A percentile compares a stretch with the other conserved stretches of the same genome.
These are phyloP conservation scores for Jaltomata sinuosa DNA, from an alignment of 257 asterid species.

Conservation along the genomic window DNA sequence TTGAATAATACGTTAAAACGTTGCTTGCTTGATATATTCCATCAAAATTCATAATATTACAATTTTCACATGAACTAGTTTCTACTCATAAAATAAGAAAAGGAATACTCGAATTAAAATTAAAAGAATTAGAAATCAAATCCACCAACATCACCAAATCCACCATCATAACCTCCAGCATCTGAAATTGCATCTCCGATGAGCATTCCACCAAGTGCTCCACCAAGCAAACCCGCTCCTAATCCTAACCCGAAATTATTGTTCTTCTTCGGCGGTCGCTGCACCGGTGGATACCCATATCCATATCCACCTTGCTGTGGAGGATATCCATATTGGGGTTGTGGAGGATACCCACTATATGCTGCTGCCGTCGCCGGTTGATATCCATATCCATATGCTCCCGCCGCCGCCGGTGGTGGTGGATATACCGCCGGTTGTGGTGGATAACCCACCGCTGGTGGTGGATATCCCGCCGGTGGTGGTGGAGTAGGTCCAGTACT, in stretches of 20 bases:
- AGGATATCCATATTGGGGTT: not conserved
- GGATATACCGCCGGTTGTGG: constrained; percentile 6
- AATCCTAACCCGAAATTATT: constrained; percentile 53
- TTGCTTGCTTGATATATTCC: not conserved
- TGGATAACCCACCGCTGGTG: not conserved
- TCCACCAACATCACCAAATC: constrained; percentile 26
- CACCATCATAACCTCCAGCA: constrained; percentile 31
- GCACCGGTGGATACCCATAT: constrained; percentile 48
- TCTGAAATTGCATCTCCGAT: constrained; percentile 68
- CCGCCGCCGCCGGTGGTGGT: not conserved
- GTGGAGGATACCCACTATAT: constrained; percentile 33
- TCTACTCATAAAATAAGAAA: not conserved
- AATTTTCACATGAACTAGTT: not conserved
- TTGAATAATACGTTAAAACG: not conserved
- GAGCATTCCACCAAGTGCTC: constrained; percentile 68
- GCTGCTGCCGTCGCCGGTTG: not conserved
- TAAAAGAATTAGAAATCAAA: constrained; percentile 33
- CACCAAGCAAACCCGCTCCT: constrained; percentile 82
- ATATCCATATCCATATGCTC: constrained; percentile 3
- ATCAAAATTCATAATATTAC: not conserved
- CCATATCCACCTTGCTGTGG: constrained; percentile 45
- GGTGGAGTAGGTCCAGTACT: not conserved
- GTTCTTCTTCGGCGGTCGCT: constrained; percentile 37
- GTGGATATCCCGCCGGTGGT: not conserved
- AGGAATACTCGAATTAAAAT: not conserved